Conservation (phyloP, 2,329 filamentous ascomycete genomes). For the Sporothrix humicola region DNA sequence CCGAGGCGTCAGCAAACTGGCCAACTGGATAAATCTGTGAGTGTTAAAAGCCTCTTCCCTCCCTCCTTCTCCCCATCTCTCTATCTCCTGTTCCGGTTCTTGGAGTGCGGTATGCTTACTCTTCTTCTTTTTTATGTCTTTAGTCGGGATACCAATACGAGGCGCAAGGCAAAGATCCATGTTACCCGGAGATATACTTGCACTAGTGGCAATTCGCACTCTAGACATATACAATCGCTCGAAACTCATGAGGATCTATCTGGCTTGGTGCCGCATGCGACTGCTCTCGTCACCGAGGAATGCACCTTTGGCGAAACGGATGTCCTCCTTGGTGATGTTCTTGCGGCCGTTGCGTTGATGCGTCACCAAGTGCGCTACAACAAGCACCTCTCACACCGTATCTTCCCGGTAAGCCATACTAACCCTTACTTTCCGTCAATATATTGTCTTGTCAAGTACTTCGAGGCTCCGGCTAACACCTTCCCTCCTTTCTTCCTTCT, state of each 20-base stretch:
- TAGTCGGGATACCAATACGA: too few relatives aligned
- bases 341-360: neutral
- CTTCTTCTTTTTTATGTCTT: too few relatives aligned
- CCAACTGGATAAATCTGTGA: slow-evolving; percentile 2
- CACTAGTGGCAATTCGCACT: too few relatives aligned
- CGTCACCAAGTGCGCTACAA: slow-evolving; percentile 6
- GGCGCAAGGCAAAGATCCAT: too few relatives aligned
- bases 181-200: too few relatives aligned
- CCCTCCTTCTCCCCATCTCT: too few relatives aligned
- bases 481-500: neutral
- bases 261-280: neutral
- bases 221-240: too few relatives aligned
- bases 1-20: neutral
- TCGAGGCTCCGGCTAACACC: too few relatives aligned
- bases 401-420: neutral
- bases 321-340: neutral
- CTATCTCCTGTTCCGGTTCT: too few relatives aligned
- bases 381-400: neutral
- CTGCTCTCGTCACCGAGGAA: neutral
- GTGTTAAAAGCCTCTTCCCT: too few relatives aligned
- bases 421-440: neutral
- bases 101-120: too few relatives aligned
- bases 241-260: neutral
- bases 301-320: neutral
- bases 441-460: too few relatives aligned